Base-by-base conservation (phyloP, 2,329 filamentous ascomycete genomes). In the Orbilia blumenaviensis region DNA sequence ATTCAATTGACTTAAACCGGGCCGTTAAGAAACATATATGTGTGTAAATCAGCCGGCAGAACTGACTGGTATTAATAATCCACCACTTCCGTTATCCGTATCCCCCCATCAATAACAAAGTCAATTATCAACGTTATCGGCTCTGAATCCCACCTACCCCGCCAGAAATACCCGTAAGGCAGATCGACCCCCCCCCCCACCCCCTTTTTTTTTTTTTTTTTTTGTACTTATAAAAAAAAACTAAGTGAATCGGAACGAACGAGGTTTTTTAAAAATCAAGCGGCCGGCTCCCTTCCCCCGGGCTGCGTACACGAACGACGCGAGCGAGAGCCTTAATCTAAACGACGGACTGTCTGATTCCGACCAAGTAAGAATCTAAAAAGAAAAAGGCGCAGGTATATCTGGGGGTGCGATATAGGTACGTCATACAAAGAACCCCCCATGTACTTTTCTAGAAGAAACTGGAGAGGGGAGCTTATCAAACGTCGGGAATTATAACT, bases 271-370 rank as follows among this genome's bases (percentile, higher is more conserved):
- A n/a, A 46, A 46, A 46, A 21, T 4, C 7, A 23, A 12, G 18
- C 18, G 21, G 23, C 4, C 42, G 18, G 42, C 23, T 46, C 42
- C 42, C 42, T 23, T 5, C 2, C 42, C n/a, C 18, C 18, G 8
- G n/a, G n/a, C n/a, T 23, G 5, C 18, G 42, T 42, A 42, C 7
- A 41, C 6, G 36, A 41, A n/a, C 3, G n/a, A 44, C 18, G n/a
- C n/a, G n/a, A n/a, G n/a, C n/a, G n/a, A 46, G 18, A 23, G 42
- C 18, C 42, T 23, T 21, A 46, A 46, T 21, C 18, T 46, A 23
- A 46, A 46, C 42, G 42, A 46, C 42, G 42, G 42, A 46, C 3
- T 34, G 42, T 34, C 27, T 44, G 41, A 41, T 62, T 62, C 41
- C 41, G 56, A 46, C 29, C 34, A 44, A 62, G 29, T 21, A 21